Base-by-base conservation (phyloP, 2,329 filamentous ascomycete species). In the Exophiala mesophila region DNA sequence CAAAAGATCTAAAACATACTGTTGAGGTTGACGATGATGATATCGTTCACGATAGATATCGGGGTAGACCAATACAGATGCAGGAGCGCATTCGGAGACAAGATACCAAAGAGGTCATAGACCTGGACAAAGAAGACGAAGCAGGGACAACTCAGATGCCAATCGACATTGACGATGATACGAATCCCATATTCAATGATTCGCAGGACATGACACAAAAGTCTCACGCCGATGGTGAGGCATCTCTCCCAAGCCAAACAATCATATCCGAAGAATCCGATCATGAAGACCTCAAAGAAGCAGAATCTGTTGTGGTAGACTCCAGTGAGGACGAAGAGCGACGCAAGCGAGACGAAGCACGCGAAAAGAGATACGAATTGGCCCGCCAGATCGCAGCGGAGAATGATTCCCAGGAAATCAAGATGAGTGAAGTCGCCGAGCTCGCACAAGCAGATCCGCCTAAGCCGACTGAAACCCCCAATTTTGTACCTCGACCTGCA, bases 381-480 rank as follows among this genome's bases (percentile, higher is more conserved):
- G 53, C 47, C 19, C 42, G 52, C 8, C 41, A 50, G 38, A 56
- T 56, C 24, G 53, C 49, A 4, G 53, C 49, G 10, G 49, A 54
- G 17, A 49, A 52, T 18, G 39, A 45, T 16, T 17, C 21, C 8
- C 43, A 53, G 28, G 42, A 45, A 8, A 35, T 63, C 12, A 58
- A 51, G 15, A 68, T 71, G 62, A 65, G 63, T 23, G 66, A 72
- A 52, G 45, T 71, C 13, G 68, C 67, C 16, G 67, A 73, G 20
- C 62, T 63, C 39, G 55, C 64, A 3, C 57, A 61, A 49, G 65
- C 64, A 26, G 61, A 67, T 36, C 69, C 70, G 5, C 66, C 67
- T 8, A 55, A 37, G 4, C 50, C 47, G 10, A 42, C 55, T 17
- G 31, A 45, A n/a, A 37, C 41, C 16, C 41, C 53, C n/a, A 37